Evolutionary conservation across 257 asterid species (phyloP).

Genomic region (Misopates orontium): DNA sequence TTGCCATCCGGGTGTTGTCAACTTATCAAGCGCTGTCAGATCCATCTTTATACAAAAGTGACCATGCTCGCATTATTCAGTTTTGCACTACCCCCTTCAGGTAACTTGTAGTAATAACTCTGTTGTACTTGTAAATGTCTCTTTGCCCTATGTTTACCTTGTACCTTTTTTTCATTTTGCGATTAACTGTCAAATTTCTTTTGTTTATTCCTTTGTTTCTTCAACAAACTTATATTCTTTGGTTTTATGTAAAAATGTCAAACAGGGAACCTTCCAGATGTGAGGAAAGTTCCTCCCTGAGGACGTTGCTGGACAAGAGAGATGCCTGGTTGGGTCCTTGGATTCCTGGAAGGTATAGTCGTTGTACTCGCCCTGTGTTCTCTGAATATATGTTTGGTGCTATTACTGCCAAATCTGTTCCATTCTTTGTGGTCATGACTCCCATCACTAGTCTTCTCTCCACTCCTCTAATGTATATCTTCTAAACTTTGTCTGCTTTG

Average conservation of each 20-base stretch:
- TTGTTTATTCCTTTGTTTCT: slow-evolving; percentile 8
- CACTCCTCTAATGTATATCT: slow-evolving; percentile 17
- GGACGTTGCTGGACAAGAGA: slow-evolving; percentile 89
- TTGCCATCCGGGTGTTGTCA: slow-evolving; percentile 61
- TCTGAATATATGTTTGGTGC: slow-evolving; percentile 18
- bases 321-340: slow-evolving; percentile 99
- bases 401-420: slow-evolving; percentile 15
- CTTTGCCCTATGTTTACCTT: not conserved
- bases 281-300: slow-evolving; percentile 93
- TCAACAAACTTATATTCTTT: slow-evolving; percentile 26
- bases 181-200: slow-evolving; percentile 14
- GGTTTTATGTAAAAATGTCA: slow-evolving; percentile 26
- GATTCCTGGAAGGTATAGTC: slow-evolving; percentile 90
- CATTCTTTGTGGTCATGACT: slow-evolving; percentile 24
- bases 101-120: slow-evolving; percentile 39
- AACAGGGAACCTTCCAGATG: slow-evolving; percentile 84
- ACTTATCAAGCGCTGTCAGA: slow-evolving; percentile 90
- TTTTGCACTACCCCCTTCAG: slow-evolving; percentile 93
- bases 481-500: slow-evolving; percentile 10
- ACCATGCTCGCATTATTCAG: slow-evolving; percentile 75
- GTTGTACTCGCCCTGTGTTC: slow-evolving; percentile 21
- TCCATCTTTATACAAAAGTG: slow-evolving; percentile 80
- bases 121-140: slow-evolving; percentile 16
- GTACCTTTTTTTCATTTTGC: slow-evolving; percentile 11
- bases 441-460: slow-evolving; percentile 21